Base-by-base conservation (phyloP, 2,329 filamentous ascomycete species). In the Incumbomyces lentus region DNA sequence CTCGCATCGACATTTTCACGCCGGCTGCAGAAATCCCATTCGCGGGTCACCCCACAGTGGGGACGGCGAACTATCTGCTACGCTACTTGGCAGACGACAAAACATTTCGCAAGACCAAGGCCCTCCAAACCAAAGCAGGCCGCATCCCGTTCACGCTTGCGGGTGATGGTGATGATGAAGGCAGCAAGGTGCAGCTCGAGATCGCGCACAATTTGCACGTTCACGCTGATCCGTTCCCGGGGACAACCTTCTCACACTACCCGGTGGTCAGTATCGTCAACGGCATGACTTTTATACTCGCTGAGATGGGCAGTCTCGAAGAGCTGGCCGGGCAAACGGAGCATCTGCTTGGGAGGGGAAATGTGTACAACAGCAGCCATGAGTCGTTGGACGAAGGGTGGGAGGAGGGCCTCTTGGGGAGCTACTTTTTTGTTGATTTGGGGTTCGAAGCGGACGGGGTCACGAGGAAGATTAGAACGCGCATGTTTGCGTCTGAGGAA, bases 301-400 rank as follows among this genome's bases (percentile, higher is more conserved):
- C 84, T 11, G 66, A 76, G 53, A 68, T 92, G 17, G 68, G 75
- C 0, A 73, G 70, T 45, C 62, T 86, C 10, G 77, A 79, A 26
- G 70, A 74, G 7, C 68, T 90, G 14, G 47, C 26, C 49, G 35
- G 17, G 11, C 22, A 18, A 19, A 53, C 66, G 11, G 64, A 68
- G 48, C 57, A 58, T 7, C 61, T 58, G 6, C 67, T 63, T 63
- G 47, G 44, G 17, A 34, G 34, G 11, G 62, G 63, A 26, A 26
- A 8, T 8, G 8, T 8, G 22, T 26, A 26, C 22, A 26, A 4
- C 5, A 26, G 22, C 5, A 26, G 22, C 22, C 8, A 26, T 26
- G 22, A 26, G 22, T 26, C 8, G 22, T 26, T 26, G 22, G 22
- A 26, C 8, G 22, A 26, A 8, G 22, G 22, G 5, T 26, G 22